These are phyloP conservation scores for Periconia sp. DNA, from an alignment of 2,329 filamentous ascomycete genomes.

Conservation along the genomic window DNA sequence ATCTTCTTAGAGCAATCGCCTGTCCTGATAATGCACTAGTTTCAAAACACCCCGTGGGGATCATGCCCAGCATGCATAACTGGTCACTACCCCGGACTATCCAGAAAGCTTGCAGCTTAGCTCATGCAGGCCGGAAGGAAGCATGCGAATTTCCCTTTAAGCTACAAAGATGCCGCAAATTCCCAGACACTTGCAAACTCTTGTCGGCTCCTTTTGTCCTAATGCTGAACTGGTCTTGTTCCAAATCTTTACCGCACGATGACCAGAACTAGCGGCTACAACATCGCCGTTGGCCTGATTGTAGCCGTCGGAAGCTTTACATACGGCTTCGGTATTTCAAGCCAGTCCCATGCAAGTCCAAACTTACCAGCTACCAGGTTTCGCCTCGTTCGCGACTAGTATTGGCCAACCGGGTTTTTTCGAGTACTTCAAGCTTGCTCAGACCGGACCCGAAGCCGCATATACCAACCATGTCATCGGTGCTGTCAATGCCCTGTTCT, in stretches of 20 bases:
- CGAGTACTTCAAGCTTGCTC: conserved; percentile 23
- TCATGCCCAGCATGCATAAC: too few relatives aligned
- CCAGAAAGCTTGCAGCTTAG: too few relatives aligned
- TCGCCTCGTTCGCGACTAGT: conserved; percentile 29
- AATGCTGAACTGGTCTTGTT: too few relatives aligned
- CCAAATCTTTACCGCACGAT: conserved; percentile 15
- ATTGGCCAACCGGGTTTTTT: conserved; percentile 29
- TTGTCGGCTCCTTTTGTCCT: too few relatives aligned
- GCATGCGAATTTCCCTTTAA: too few relatives aligned
- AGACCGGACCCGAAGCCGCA: conserved; percentile 18
- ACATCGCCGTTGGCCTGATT: conserved; percentile 29
- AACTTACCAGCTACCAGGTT: conserved; percentile 16
- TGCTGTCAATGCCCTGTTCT: conserved; percentile 20
- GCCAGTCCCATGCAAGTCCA: neutral
- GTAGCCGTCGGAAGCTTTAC: conserved; percentile 31
- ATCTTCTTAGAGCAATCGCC: too few relatives aligned
- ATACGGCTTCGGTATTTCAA: conserved; percentile 34
- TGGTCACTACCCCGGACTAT: too few relatives aligned
- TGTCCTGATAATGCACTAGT: too few relatives aligned
- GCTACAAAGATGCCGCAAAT: too few relatives aligned
- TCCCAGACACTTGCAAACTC: too few relatives aligned
- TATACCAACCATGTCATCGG: conserved; percentile 26
- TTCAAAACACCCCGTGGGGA: too few relatives aligned
- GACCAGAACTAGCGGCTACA: conserved; percentile 30
- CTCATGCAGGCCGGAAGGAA: too few relatives aligned